Evolutionary conservation across 2,329 filamentous ascomycete species (phyloP).

Genomic region (Aureobasidium zeae): DNA sequence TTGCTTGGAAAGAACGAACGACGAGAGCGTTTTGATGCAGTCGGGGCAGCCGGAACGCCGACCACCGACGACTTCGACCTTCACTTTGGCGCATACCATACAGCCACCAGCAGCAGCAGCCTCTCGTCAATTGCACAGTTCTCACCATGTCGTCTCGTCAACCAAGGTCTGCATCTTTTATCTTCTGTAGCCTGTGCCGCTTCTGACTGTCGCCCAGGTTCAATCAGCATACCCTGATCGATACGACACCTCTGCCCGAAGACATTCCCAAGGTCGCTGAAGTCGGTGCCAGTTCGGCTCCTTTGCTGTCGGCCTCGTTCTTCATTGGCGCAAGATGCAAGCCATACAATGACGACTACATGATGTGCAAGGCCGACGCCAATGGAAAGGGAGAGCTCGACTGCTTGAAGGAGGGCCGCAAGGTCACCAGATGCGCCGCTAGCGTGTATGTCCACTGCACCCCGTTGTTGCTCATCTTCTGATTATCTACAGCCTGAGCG

Average conservation of each 20-base stretch:
- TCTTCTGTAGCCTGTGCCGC: slow-evolving; percentile 10
- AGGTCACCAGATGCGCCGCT: slow-evolving; percentile 90
- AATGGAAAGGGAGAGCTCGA: slow-evolving; percentile 85
- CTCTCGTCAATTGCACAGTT: slow-evolving; percentile 19
- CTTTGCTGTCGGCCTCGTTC: slow-evolving; percentile 82
- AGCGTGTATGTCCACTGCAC: slow-evolving; percentile 67
- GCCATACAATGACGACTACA: slow-evolving; percentile 96
- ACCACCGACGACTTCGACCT: slow-evolving; percentile 14
- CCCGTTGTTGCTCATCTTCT: not conserved
- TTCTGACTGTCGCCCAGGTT: slow-evolving; percentile 53
- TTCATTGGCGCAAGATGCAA: slow-evolving; percentile 96
- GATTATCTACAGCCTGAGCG: slow-evolving; percentile 58
- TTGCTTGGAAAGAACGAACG: slow-evolving; percentile 4
- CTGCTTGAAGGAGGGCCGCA: slow-evolving; percentile 90
- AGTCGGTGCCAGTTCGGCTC: slow-evolving; percentile 85
- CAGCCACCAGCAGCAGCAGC: slow-evolving; percentile 2
- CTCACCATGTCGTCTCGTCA: slow-evolving; percentile 52
- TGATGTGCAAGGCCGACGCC: slow-evolving; percentile 97
- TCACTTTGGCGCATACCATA: slow-evolving; percentile 3
- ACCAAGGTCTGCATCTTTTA: slow-evolving; percentile 44
- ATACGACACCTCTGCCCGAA: slow-evolving; percentile 90
- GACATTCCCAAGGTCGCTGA: slow-evolving; percentile 88
- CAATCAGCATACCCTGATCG: slow-evolving; percentile 85
- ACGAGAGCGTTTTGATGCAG: slow-evolving; percentile 1
- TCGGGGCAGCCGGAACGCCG: slow-evolving; percentile 13